Percentiles rank a stretch among this genome's conserved stretches.
Evolutionary conservation across 805 yeast genomes (phyloP).

Genomic region (Candida broadrunensis): DNA sequence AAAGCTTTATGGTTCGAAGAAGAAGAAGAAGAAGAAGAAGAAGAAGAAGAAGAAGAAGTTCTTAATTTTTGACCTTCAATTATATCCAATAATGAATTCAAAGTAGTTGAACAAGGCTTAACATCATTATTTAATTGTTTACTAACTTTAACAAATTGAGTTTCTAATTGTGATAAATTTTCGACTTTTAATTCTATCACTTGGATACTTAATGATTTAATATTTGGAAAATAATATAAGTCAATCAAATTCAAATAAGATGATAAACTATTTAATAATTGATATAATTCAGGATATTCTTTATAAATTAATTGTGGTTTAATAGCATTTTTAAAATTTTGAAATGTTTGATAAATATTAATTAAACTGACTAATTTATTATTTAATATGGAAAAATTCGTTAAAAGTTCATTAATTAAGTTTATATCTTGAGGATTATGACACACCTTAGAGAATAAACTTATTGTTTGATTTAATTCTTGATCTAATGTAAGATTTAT

Average conservation of each 20-base stretch:
- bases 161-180: neutral
- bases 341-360: slow-evolving; percentile 3
- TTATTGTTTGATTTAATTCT: neutral
- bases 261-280: slow-evolving; percentile 8
- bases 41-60: neutral
- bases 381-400: neutral
- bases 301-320: slow-evolving; percentile 11
- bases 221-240: slow-evolving; percentile 8
- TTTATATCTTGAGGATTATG: neutral
- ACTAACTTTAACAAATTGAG: neutral
- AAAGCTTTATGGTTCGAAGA: neutral
- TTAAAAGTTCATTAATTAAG: neutral
- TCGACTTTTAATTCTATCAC: neutral
- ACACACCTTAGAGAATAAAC: neutral
- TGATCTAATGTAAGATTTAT: neutral
- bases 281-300: slow-evolving; percentile 12
- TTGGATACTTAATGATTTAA: slow-evolving; percentile 8
- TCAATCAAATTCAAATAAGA: slow-evolving; percentile 12
- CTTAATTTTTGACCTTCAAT: neutral
- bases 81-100: neutral
- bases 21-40: too few species aligned
- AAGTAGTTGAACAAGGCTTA: neutral
- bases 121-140: neutral
- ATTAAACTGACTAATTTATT: neutral
- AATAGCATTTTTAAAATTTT: slow-evolving; percentile 3